Evolutionary conservation across 805 yeast species (phyloP).

Genomic region (Sugiyamaella boreocaroliniensis): DNA sequence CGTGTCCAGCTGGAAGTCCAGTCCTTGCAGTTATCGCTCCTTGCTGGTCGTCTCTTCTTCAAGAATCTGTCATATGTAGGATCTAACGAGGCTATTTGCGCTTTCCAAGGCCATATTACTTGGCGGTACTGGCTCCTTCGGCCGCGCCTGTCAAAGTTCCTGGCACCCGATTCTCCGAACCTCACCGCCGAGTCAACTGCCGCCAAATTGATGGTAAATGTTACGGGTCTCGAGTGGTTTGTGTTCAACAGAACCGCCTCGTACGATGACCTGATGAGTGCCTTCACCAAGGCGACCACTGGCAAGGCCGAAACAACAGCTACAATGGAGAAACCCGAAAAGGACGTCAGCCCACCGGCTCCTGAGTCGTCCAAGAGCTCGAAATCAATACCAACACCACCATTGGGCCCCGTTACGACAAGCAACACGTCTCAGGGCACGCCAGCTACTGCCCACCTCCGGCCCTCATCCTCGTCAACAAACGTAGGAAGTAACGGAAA

Average conservation of each 20-base stretch:
- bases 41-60: slow-evolving; percentile 78
- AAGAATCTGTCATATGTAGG: slow-evolving; percentile 69
- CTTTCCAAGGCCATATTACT: slow-evolving; percentile 66
- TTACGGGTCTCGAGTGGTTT: slow-evolving; percentile 79
- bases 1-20: slow-evolving; percentile 59
- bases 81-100: slow-evolving; percentile 63
- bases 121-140: slow-evolving; percentile 85
- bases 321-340: too few relatives aligned
- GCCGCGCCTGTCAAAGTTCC: slow-evolving; percentile 33
- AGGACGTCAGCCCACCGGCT: too few relatives aligned
- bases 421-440: too few relatives aligned
- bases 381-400: not conserved
- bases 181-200: not conserved
- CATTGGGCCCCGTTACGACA: not conserved
- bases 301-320: too few relatives aligned
- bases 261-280: slow-evolving; percentile 53
- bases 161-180: slow-evolving; percentile 5
- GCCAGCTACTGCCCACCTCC: too few relatives aligned
- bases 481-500: not conserved
- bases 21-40: slow-evolving; percentile 64
- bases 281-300: not conserved
- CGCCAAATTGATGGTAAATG: slow-evolving; percentile 35
- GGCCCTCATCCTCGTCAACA: not conserved
- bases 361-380: too few relatives aligned
- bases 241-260: slow-evolving; percentile 74